Percentiles rank a stretch among this genome's conserved stretches.
These are phyloP conservation scores for Phaeodactylum tricornutum DNA, from an alignment of 108 stramenopile species.

Conservation along the genomic window DNA sequence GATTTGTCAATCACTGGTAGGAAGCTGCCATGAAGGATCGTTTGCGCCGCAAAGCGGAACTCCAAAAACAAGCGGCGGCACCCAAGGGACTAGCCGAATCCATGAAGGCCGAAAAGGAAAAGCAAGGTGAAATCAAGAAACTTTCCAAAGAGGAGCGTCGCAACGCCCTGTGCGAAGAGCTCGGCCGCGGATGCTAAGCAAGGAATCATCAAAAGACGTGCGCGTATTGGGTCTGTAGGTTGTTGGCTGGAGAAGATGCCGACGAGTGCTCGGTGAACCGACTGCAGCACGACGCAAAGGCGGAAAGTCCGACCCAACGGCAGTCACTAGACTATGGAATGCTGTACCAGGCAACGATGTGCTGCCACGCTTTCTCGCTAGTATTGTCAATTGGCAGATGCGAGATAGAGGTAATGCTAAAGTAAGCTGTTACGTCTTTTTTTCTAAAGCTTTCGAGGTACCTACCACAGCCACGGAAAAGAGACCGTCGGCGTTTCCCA, in stretches of 20 bases:
- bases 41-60: constrained; percentile 55
- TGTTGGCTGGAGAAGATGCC: too few species aligned
- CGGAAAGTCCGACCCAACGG: background rate
- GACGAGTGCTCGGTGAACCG: too few species aligned
- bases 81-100: constrained; percentile 46
- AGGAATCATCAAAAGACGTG: background rate
- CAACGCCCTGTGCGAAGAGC: constrained; percentile 69
- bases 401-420: too few species aligned
- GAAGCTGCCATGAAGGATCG: constrained; percentile 50
- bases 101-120: constrained; percentile 47
- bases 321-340: background rate
- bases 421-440: too few species aligned
- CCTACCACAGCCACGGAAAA: too few species aligned
- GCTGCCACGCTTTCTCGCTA: too few species aligned
- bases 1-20: constrained; percentile 3
- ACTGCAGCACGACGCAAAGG: background rate
- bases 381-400: too few species aligned
- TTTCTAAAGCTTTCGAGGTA: too few species aligned
- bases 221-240: too few species aligned
- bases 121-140: constrained; percentile 44
- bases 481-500: too few species aligned
- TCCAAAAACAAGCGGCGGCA: constrained; percentile 51
- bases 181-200: constrained; percentile 80
- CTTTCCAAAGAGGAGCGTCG: constrained; percentile 62
- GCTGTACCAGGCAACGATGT: too few species aligned